Evolutionary conservation across 202 grass and related monocot species (phyloP), one percentile per base, ranked within the genome.

Genomic region (Carex sylvatica): DNA sequence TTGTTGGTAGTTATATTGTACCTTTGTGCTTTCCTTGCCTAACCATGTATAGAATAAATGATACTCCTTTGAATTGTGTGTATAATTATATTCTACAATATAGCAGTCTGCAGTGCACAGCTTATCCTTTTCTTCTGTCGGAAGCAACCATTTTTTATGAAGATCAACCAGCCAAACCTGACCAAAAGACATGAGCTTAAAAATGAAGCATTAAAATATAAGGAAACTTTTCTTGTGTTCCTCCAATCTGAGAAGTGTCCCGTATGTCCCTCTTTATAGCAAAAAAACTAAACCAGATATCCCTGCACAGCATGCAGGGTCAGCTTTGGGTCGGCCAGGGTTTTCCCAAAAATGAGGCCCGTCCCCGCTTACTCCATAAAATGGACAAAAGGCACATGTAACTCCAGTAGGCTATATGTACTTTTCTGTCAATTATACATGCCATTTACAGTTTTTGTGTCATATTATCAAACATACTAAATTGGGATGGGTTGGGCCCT

Each of bases 101-200:
- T 92, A 97, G 84, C 94, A 91, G 38, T 97, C 92, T 80, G 87
- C 94, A 10, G 73, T 92, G 60, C 89, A 89, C 44, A 94, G 80
- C 19, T 89, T 82, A 61, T 90, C 81, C 63, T 92, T 92, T 73
- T 91, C 88, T 80, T 88, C 75, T 47, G 87, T 86, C 71, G 85
- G 77, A 85, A 94, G 86, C 56, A 94, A 84, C 9, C 59, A 77
- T 83, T 72, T 83, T 61, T 24, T 83, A 65, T 80, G 61, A 70
- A 28, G 51, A 78, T 94, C 88, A 23, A 97, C 88, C 72, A 91
- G 63, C 91, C 90, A 97, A 80, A 97, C 91, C 94, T 97, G 83
- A 55, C 49, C 6, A 54, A 65, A 33, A 74, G 68, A 66, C 81
- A 15, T 53, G 60, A 53, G 20, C 15, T 19, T 35, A 40, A 76